Conservation (phyloP, 768 basidiomycete species). For the Cyclocybe aegerita region DNA sequence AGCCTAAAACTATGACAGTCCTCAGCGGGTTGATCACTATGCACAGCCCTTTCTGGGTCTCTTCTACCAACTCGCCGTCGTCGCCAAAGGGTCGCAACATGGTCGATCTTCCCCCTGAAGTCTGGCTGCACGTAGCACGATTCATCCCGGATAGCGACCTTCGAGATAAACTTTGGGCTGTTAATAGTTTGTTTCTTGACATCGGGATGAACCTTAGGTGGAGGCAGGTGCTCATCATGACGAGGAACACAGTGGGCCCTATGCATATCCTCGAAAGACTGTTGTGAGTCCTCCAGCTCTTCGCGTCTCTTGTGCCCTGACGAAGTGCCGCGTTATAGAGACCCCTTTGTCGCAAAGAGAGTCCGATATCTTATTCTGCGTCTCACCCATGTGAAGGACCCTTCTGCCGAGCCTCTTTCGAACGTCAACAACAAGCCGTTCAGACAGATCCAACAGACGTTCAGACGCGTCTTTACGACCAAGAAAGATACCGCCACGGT, state of each 20-base stretch:
- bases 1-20: no score
- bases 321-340: conserved; percentile 8
- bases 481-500: conserved; percentile 7
- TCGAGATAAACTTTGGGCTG: conserved; percentile 16
- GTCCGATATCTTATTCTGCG: conserved; percentile 19
- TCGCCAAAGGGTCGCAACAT: not conserved
- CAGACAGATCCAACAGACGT: conserved; percentile 6
- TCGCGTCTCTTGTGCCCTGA: not conserved
- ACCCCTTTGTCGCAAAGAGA: conserved; percentile 22
- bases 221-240: conserved; percentile 21
- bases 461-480: conserved; percentile 12
- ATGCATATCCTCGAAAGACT: conserved; percentile 3
- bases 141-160: conserved; percentile 28
- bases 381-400: conserved; percentile 12
- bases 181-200: conserved; percentile 33
- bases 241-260: conserved; percentile 14
- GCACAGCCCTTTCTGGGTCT: no score
- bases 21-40: no score
- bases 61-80: no score
- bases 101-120: conserved; percentile 28
- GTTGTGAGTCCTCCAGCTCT: not conserved
- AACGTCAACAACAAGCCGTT: not conserved
- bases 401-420: not conserved
- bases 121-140: conserved; percentile 30
- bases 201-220: conserved; percentile 30